Evolutionary conservation across 345 rosid genomes (phyloP), one percentile per base, ranked within the genome.

Genomic region (Camelina laxa): DNA sequence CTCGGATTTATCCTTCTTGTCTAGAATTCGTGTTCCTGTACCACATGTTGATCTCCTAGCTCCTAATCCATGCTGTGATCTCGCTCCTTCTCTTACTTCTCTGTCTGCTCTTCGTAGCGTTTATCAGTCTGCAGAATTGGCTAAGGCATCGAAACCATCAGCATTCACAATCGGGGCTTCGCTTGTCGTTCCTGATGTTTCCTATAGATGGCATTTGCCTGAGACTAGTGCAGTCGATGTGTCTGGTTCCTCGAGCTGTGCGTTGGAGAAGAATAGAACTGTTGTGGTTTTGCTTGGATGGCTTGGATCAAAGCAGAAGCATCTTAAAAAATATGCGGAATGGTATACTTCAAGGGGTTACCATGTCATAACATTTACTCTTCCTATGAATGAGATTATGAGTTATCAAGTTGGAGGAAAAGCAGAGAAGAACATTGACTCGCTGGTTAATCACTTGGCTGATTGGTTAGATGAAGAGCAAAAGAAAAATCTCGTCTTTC

Each of bases 231-330:
- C 94, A n/a, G 20, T 89, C 19, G 90, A 87, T 85, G 41, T 86
- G 49, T 80, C 85, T 22, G 83, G 89, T 9, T 77, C 75, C 36
- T 84, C 87, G 21, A 87, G 75, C 13, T 88, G 97, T 79, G 83
- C 79, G 0, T 73, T 61, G 0, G 87, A 51, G 39, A 96, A 92
- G 85, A 89, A 87, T 35, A 87, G 91, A 77, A 96, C 97, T 0
- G 96, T 92, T 24, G 99, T 96, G 55, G 94, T 96, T 44, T 77
- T 96, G 86, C 80, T 96, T 36, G 99, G 99, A 72, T 96, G 99
- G 99, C 80, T 96, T 77, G 99, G 99, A 50, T 89, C 99, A 0
- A 96, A 88, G 87, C 99, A 96, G 85, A 92, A 85, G 56, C 99
- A 96, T 85, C 80, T 96, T 31, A 89, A 84, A 80, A 89, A 84